Conservation (phyloP, 208 protist species). For the Leishmania amazonensis region DNA sequence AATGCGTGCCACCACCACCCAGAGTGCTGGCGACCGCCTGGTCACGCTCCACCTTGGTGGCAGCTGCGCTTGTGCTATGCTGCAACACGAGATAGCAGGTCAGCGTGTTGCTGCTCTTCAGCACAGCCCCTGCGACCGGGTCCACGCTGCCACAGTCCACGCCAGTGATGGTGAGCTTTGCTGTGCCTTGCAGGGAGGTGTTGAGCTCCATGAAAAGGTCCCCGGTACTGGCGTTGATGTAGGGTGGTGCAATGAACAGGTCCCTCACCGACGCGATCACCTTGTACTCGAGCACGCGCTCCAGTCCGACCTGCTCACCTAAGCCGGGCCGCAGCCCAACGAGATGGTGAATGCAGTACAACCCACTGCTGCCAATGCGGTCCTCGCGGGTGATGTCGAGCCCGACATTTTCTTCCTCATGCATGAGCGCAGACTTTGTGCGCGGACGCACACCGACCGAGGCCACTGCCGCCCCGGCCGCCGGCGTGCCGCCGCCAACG, state of each 20-base stretch:
- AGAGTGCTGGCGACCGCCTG: slow-evolving; percentile 2
- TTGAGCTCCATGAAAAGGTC: slow-evolving; percentile 60
- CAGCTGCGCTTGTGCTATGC: slow-evolving; percentile 21
- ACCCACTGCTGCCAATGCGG: slow-evolving; percentile 33
- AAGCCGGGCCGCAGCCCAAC: slow-evolving; percentile 57
- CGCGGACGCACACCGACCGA: background rate
- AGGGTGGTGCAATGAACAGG: slow-evolving; percentile 43
- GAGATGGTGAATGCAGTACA: slow-evolving; percentile 47
- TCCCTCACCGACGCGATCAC: slow-evolving; percentile 37
- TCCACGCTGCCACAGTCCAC: slow-evolving; percentile 62
- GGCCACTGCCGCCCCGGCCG: background rate
- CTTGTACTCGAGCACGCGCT: slow-evolving; percentile 70
- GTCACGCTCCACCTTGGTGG: slow-evolving; percentile 4
- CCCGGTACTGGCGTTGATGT: slow-evolving; percentile 38
- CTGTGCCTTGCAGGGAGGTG: slow-evolving; percentile 48
- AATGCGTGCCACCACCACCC: background rate
- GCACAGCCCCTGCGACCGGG: slow-evolving; percentile 23
- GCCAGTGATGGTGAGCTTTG: slow-evolving; percentile 43
- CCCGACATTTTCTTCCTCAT: slow-evolving; percentile 28
- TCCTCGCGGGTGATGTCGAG: slow-evolving; percentile 26
- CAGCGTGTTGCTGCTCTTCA: slow-evolving; percentile 53
- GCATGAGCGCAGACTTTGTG: background rate
- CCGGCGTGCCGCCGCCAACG: background rate
- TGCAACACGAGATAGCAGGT: slow-evolving; percentile 29
- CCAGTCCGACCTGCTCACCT: slow-evolving; percentile 59